These are phyloP conservation scores for Dalbergia cochinchinensis DNA, from an alignment of 306 rosid genomes.

Conservation along the genomic window DNA sequence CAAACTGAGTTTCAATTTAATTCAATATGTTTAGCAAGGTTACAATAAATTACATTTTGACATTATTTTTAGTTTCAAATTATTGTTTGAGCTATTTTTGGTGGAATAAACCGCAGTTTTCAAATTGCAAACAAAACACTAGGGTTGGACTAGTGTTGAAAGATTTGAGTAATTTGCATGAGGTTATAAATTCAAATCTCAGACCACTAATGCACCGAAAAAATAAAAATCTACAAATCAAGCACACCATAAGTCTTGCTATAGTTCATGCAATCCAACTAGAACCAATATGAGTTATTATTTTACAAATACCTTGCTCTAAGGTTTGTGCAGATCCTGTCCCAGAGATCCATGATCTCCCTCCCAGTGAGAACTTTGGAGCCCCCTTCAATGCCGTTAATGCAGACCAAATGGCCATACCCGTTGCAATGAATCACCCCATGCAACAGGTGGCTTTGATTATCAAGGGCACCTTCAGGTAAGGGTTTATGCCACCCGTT, in stretches of 20 bases:
- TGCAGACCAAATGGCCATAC: constrained; percentile 78
- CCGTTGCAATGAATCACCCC: constrained; percentile 89
- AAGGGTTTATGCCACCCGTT: constrained; percentile 77
- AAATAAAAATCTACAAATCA: background rate
- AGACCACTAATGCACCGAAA: too few relatives aligned
- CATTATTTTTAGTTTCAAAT: too few relatives aligned
- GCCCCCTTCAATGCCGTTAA: constrained; percentile 88
- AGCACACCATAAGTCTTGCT: background rate
- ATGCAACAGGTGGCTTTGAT: constrained; percentile 71
- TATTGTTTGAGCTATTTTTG: too few relatives aligned
- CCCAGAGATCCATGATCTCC: constrained; percentile 91
- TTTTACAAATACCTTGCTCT: constrained; percentile 60
- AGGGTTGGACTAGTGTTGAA: too few relatives aligned
- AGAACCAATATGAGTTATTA: background rate
- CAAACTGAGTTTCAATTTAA: too few relatives aligned
- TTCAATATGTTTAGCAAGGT: too few relatives aligned
- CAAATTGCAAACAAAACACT: too few relatives aligned
- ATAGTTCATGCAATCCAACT: background rate
- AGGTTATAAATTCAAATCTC: too few relatives aligned
- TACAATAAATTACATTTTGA: too few relatives aligned
- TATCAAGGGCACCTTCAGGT: constrained; percentile 61
- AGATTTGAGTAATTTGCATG: too few relatives aligned
- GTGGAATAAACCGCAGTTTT: too few relatives aligned
- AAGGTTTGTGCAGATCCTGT: constrained; percentile 73
- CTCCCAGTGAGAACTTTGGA: constrained; percentile 78